phyloP scores from a whole-genome alignment of 2,329 filamentous ascomycete genomes.

The Curvularia eragrostidis region DNA sequence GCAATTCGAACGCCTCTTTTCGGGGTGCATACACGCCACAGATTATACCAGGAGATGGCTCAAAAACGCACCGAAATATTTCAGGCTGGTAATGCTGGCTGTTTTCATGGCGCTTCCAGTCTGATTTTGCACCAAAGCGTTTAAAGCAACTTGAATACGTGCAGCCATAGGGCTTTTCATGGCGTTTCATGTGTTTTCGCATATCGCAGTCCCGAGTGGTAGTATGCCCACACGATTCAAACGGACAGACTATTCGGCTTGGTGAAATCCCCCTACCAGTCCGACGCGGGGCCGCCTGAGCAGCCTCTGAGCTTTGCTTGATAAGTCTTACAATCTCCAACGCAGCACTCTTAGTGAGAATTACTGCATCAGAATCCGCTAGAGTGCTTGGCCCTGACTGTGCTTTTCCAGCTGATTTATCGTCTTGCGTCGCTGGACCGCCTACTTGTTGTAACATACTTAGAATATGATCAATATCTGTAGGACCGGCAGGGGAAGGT shows the following conservation, averaged over 20 bases:
- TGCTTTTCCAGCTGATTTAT: neutral
- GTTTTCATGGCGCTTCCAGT: slow-evolving; percentile 91
- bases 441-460: slow-evolving; percentile 22
- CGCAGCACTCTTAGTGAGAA: slow-evolving; percentile 32
- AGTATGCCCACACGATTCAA: slow-evolving; percentile 24
- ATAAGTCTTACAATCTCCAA: slow-evolving; percentile 36
- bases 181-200: slow-evolving; percentile 80
- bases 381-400: neutral
- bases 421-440: slow-evolving; percentile 2
- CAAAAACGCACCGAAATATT: slow-evolving; percentile 70
- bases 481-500: slow-evolving; percentile 18
- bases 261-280: slow-evolving; percentile 19
- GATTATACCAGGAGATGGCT: neutral
- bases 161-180: slow-evolving; percentile 81
- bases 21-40: slow-evolving; percentile 68
- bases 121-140: slow-evolving; percentile 87
- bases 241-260: slow-evolving; percentile 25
- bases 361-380: slow-evolving; percentile 5
- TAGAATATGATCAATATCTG: slow-evolving; percentile 34
- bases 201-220: slow-evolving; percentile 51
- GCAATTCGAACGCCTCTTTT: slow-evolving; percentile 65
- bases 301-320: slow-evolving; percentile 25
- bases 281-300: slow-evolving; percentile 19
- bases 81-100: slow-evolving; percentile 76
- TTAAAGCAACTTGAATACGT: slow-evolving; percentile 74